Evolutionary conservation across 2,329 filamentous ascomycete genomes (phyloP), one percentile per base, ranked within the genome.

Genomic region (Didymella segeticola): DNA sequence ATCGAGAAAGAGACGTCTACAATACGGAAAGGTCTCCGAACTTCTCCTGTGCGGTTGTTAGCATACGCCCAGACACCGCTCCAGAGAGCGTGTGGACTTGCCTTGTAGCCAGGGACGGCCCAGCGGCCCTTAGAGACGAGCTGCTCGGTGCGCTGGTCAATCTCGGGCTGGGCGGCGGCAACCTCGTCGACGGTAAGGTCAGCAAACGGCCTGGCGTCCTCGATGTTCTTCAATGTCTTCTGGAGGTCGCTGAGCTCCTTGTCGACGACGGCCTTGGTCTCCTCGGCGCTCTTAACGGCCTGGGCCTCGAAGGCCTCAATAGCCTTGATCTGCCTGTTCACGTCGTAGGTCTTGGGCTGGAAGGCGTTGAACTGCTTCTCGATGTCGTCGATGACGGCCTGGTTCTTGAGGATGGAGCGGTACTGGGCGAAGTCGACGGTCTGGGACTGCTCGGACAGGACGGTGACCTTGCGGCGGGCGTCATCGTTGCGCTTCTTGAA

Each of bases 401-500:
- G 87, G 90, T 99, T 99, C 88, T 97, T 98, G 71, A 99, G 88
- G 69, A 90, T 75, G 75, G 83, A 83, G 80, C 93, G 92, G 90
- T 98, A 99, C 80, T 93, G 86, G 67, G 86, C 79, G 81, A 99
- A 98, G 85, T 99, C 92, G 81, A 99, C 86, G 55, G 86, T 86
- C 73, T 91, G 91, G 63, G 93, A 82, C 77, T 89, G 88, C 80
- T 96, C 91, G 62, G 86, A 87, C 55, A 99, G 91, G 60, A 86
- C 72, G 79, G 89, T 87, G 59, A 99, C 85, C 82, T 93, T 93
- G 83, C 95, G 93, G 81, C 93, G 93, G 76, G 91, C 93, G 78
- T 97, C 93, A 77, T 99, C 95, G 85, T 98, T 97, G 82, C 95
- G 93, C 88, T 96, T 95, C 87, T 99, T 99, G 89, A 99, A 99